Evolutionary conservation across 495 filamentous ascomycete species (phyloP).

Genomic region (Penicillium canariense): DNA sequence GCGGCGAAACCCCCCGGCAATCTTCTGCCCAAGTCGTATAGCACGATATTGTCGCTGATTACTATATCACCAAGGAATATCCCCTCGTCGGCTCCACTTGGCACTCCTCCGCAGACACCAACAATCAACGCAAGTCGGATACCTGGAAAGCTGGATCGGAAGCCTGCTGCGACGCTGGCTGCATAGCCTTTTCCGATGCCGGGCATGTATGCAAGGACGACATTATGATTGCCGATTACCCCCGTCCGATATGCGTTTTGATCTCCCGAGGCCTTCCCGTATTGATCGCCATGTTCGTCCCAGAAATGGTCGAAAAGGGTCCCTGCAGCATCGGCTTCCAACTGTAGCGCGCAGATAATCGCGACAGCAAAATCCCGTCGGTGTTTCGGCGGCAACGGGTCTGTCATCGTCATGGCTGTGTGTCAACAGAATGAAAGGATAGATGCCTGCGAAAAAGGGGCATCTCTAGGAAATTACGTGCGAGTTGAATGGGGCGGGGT

Average conservation of each 20-base stretch:
- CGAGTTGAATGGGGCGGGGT: neutral
- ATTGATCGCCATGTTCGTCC: neutral
- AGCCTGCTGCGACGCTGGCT: constrained; percentile 8
- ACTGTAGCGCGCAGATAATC: constrained; percentile 16
- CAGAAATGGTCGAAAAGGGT: constrained; percentile 14
- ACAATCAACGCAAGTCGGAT: neutral
- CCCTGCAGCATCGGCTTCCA: constrained; percentile 16
- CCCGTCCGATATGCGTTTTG: constrained; percentile 26
- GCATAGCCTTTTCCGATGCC: constrained; percentile 20
- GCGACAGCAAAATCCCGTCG: constrained; percentile 14
- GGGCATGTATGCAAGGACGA: constrained; percentile 26
- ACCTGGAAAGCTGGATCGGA: neutral
- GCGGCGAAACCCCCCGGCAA: neutral
- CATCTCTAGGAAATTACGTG: neutral
- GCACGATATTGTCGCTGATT: neutral
- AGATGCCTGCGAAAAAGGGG: too few relatives aligned
- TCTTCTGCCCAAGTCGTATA: constrained; percentile 4
- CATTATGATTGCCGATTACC: constrained; percentile 25
- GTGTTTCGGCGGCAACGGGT: neutral
- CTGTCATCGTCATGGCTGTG: neutral
- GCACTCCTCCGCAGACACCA: neutral
- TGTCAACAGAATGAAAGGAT: neutral
- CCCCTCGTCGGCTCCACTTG: neutral
- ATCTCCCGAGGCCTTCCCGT: constrained; percentile 10
- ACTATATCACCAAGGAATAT: constrained; percentile 9